Evolutionary conservation across 345 rosid species (phyloP).

Genomic region (Hibiscus syriacus): DNA sequence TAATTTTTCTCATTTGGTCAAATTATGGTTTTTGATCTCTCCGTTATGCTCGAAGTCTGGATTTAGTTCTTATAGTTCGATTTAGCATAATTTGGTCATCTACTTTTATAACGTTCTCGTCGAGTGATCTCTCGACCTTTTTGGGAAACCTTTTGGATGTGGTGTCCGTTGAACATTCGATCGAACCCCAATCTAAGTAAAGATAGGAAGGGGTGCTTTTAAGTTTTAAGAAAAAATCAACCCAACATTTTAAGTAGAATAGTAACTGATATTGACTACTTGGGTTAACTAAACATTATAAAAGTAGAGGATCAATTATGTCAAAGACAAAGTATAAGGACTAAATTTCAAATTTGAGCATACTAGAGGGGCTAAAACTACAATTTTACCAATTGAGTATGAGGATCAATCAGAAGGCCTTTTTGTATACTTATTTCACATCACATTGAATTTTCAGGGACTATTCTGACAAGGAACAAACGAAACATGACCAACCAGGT

Average conservation of each 20-base stretch:
- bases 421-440: neutral
- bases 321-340: neutral
- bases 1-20: neutral
- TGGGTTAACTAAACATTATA: too few species aligned
- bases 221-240: too few species aligned
- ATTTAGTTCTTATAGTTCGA: too few species aligned
- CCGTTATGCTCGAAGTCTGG: too few species aligned
- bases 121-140: too few species aligned
- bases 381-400: neutral
- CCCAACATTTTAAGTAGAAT: neutral
- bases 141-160: too few species aligned
- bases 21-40: too few species aligned
- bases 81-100: too few species aligned
- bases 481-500: slow-evolving; percentile 25
- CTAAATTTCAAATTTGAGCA: neutral
- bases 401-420: neutral
- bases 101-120: too few species aligned
- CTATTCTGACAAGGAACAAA: slow-evolving; percentile 9
- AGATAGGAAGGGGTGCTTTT: too few species aligned
- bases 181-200: too few species aligned
- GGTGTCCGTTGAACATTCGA: too few species aligned
- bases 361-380: neutral
- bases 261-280: neutral
- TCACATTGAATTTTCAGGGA: slow-evolving; percentile 28
- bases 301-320: neutral